Evolutionary conservation across 345 rosid genomes (phyloP), one percentile per base, ranked within the genome.

Genomic region (Boechera stricta): DNA sequence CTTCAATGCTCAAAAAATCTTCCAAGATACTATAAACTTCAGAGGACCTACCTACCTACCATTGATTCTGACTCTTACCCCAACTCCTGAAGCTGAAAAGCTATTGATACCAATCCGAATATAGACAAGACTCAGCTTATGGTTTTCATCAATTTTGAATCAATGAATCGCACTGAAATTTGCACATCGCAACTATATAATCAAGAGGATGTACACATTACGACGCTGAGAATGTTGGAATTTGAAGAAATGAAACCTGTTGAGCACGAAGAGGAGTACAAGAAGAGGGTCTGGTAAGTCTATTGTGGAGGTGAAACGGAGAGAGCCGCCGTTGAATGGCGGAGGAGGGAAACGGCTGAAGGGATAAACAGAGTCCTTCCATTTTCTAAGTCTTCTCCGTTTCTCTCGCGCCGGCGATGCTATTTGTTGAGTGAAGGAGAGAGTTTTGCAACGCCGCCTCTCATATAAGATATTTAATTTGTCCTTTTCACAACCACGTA

Each of bases 221-320:
- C 21, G 21, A 18, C 1, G 24, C 1, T 21, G 24, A 21, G 24
- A 21, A 21, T 21, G 24, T 21, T 21, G 13, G 2, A 75, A 67
- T 2, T 57, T 63, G 58, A 64, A 28, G 24, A 53, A 3, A 58
- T 5, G 6, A 31, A 48, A 83, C 94, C 88, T 85, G 81, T 48
- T 86, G 88, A 78, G 89, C 90, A 63, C 83, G 87, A 67, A 86
- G 71, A 60, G 82, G 79, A 35, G 81, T 18, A 21, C 53, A 75
- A 49, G 76, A 67, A 49, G 77, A 71, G 59, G 76, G 10, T 53
- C 54, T 75, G 62, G 26, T 67, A 11, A 56, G 76, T 53, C 72
- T 68, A 21, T 29, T 55, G 60, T 44, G 75, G 5, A 49, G 56
- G 71, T 73, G 72, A 80, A 80, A 54, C 11, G 69, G 7, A 16